A percentile compares a stretch with the other conserved stretches of the same genome.
These are phyloP conservation scores for Delonix regia DNA, from an alignment of 306 rosid genomes.

Conservation along the genomic window DNA sequence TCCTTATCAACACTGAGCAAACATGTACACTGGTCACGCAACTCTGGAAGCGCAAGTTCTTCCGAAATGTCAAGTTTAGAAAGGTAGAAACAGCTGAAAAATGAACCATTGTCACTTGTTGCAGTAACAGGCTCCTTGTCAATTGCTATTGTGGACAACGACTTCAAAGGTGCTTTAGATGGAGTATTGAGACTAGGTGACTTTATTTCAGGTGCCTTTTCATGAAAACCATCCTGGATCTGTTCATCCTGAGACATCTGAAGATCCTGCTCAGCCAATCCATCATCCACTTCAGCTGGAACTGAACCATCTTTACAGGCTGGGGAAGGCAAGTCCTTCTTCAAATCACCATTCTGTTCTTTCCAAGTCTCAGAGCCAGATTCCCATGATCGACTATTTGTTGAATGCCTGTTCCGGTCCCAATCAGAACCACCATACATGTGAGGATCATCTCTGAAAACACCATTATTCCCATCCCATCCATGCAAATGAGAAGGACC, in stretches of 20 bases:
- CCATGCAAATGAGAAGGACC: constrained; percentile 91
- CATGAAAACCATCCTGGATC: constrained; percentile 42
- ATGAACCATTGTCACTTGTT: constrained; percentile 49
- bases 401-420: constrained; percentile 83
- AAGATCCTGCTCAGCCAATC: constrained; percentile 49
- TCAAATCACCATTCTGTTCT: constrained; percentile 70
- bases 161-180: constrained; percentile 50
- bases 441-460: constrained; percentile 78
- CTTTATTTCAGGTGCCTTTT: constrained; percentile 62
- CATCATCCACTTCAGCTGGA: constrained; percentile 57
- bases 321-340: constrained; percentile 81
- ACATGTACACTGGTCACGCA: constrained; percentile 70
- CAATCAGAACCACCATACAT: constrained; percentile 84
- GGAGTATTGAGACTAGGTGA: constrained; percentile 56
- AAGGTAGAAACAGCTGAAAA: constrained; percentile 72
- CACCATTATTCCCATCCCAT: constrained; percentile 91
- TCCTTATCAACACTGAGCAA: constrained; percentile 53
- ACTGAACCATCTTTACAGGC: constrained; percentile 62
- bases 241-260: constrained; percentile 65
- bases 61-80: constrained; percentile 88
- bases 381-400: constrained; percentile 88
- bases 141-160: constrained; percentile 39
- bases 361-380: constrained; percentile 85
- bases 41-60: constrained; percentile 64
- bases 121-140: constrained; percentile 55